Conservation (phyloP, 441 rosid genomes). For the Oxalis stricta region DNA sequence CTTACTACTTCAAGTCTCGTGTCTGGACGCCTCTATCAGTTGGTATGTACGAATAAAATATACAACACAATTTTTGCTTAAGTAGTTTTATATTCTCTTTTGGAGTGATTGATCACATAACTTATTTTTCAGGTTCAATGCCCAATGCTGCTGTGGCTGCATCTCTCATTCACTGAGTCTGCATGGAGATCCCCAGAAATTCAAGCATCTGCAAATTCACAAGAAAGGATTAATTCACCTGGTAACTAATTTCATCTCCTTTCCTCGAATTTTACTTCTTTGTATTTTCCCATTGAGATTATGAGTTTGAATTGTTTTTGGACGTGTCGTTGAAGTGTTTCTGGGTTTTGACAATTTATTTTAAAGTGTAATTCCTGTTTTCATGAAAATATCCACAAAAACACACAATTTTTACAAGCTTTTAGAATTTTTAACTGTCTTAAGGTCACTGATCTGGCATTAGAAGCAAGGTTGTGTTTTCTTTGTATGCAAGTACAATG, state of each 20-base stretch:
- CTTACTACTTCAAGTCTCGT: constrained; percentile 50
- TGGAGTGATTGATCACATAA: not conserved
- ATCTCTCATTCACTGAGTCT: constrained; percentile 24
- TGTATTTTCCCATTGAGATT: not conserved
- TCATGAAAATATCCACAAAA: too few relatives aligned
- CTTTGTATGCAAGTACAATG: too few relatives aligned
- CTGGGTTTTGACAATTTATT: too few relatives aligned
- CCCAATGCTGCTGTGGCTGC: constrained; percentile 25
- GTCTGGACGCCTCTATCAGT: constrained; percentile 34
- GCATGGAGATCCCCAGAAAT: constrained; percentile 31
- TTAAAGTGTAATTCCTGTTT: too few relatives aligned
- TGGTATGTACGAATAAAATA: constrained; percentile 21
- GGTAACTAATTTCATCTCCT: constrained; percentile 17
- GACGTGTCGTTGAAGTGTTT: too few relatives aligned
- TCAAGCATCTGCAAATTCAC: constrained; percentile 32
- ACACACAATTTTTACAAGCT: too few relatives aligned
- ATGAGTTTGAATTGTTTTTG: too few relatives aligned
- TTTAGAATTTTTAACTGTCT: too few relatives aligned
- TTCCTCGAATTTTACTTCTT: not conserved
- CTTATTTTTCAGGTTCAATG: constrained; percentile 22
- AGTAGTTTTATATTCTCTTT: constrained; percentile 1
- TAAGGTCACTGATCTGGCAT: too few relatives aligned
- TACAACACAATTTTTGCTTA: constrained; percentile 1
- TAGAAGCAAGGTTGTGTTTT: too few relatives aligned
- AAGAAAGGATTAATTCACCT: constrained; percentile 21